Evolutionary conservation across 2,329 filamentous ascomycete genomes (phyloP), one percentile per base, ranked within the genome.

Genomic region (Penicillium sp.): DNA sequence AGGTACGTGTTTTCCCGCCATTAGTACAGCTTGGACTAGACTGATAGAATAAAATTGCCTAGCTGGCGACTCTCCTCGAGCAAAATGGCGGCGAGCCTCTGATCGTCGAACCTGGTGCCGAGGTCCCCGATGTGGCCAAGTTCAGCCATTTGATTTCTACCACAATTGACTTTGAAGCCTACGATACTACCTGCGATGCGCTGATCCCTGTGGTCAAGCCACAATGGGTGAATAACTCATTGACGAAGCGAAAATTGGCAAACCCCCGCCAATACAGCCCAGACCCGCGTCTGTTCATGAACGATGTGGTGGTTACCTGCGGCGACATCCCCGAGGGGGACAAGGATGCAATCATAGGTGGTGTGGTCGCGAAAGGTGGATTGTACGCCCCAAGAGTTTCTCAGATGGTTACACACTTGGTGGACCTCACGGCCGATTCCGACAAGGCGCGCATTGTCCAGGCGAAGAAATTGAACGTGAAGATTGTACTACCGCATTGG

Each of bases 401-500:
- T 5, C 89, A 86, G 57, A 74, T 88, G 62, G 91, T 90, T 9
- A 97, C 94, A 2, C 94, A 99, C 74, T 84, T 99, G 54, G 93
- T 96, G 59, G 90, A 93, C 6, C 79, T 96, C 60, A 86, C 85
- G 6, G 81, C 89, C 72, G 87, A 93, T 35, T 85, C 93, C 55
- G 83, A 86, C 3, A 91, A 92, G 72, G 72, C 75, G 39, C 70
- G 66, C 48, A 72, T 85, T 53, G 89, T 88, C 0, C 63, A 80
- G 43, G 78, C 82, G 9, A 96, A 88, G 73, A 83, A 83, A 33
- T 79, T 90, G 53, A 86, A 86, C 54, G 86, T 86, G 74, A 93
- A 91, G 75, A 89, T 97, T 58, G 90, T 99, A 19, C 81, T 99
- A 52, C 94, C 94, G 38, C 94, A 97, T 71, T 97, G 94, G 91